Evolutionary conservation across 768 basidiomycete genomes (phyloP).

Genomic region (Pisolithus marmoratus): DNA sequence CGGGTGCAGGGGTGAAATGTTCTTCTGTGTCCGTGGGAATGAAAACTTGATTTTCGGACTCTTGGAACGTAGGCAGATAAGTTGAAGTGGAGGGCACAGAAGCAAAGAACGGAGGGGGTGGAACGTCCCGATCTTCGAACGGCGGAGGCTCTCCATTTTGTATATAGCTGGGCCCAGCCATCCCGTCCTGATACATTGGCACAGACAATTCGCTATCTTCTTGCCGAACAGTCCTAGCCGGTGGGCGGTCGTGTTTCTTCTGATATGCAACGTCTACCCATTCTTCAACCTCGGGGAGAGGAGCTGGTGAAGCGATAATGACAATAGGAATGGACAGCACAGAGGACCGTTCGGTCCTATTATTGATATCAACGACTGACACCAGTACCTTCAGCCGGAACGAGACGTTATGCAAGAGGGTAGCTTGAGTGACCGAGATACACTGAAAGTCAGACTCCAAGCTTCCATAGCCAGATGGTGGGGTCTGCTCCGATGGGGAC

Average conservation of each 20-base stretch:
- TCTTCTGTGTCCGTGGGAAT: slow-evolving; percentile 42
- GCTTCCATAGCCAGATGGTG: slow-evolving; percentile 40
- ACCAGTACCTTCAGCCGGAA: slow-evolving; percentile 71
- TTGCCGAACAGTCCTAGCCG: slow-evolving; percentile 58
- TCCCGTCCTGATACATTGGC: slow-evolving; percentile 64
- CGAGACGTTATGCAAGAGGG: slow-evolving; percentile 75
- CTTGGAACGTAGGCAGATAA: slow-evolving; percentile 67
- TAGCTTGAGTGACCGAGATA: slow-evolving; percentile 72
- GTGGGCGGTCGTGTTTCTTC: slow-evolving; percentile 85
- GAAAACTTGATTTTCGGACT: slow-evolving; percentile 73
- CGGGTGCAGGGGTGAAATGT: slow-evolving; percentile 27
- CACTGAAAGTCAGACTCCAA: slow-evolving; percentile 59
- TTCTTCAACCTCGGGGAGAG: slow-evolving; percentile 72
- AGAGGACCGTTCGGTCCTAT: slow-evolving; percentile 60
- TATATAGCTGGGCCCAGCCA: slow-evolving; percentile 73
- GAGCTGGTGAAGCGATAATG: slow-evolving; percentile 69
- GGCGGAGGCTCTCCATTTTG: slow-evolving; percentile 68
- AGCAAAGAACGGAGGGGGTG: slow-evolving; percentile 59
- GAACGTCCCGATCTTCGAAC: slow-evolving; percentile 78
- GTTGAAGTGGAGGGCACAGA: slow-evolving; percentile 55
- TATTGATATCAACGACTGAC: slow-evolving; percentile 71
- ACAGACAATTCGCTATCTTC: slow-evolving; percentile 59
- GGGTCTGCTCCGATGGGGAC: slow-evolving; percentile 43
- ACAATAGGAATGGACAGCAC: slow-evolving; percentile 63
- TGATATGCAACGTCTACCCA: slow-evolving; percentile 71